Evolutionary conservation across 2,329 filamentous ascomycete genomes (phyloP).

Genomic region (Corinectria fuckeliana): DNA sequence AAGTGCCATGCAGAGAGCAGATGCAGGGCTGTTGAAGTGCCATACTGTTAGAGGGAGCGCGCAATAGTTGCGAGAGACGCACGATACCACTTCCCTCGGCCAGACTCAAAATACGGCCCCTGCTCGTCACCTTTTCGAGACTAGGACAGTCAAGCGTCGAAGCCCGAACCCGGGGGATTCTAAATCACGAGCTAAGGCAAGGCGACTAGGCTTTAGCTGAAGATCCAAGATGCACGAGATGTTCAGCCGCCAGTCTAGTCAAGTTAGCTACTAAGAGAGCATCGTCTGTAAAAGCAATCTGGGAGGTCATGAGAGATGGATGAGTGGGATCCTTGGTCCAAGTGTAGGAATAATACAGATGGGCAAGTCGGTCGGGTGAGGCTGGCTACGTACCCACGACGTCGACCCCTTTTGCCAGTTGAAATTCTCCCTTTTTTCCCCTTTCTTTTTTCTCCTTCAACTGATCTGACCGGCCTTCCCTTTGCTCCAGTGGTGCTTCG

Average conservation of each 20-base stretch:
- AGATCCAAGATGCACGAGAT: background rate
- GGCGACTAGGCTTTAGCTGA: too few relatives aligned
- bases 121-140: background rate
- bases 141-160: background rate
- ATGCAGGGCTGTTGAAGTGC: background rate
- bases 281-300: background rate
- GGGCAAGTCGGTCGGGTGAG: background rate
- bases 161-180: background rate
- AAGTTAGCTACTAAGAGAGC: background rate
- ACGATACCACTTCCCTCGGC: background rate
- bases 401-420: background rate
- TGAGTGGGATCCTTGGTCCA: too few relatives aligned
- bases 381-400: background rate
- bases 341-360: background rate
- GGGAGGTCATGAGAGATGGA: background rate
- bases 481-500: background rate
- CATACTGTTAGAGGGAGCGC: background rate
- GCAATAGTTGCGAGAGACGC: background rate
- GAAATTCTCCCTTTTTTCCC: background rate
- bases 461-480: background rate
- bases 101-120: background rate
- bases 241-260: background rate
- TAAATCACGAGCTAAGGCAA: background rate
- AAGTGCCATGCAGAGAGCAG: background rate
- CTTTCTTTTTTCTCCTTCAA: background rate